Evolutionary conservation across 257 asterid species (phyloP), one percentile per base, ranked within the genome.

Genomic region (Nicotiana sylvestris): DNA sequence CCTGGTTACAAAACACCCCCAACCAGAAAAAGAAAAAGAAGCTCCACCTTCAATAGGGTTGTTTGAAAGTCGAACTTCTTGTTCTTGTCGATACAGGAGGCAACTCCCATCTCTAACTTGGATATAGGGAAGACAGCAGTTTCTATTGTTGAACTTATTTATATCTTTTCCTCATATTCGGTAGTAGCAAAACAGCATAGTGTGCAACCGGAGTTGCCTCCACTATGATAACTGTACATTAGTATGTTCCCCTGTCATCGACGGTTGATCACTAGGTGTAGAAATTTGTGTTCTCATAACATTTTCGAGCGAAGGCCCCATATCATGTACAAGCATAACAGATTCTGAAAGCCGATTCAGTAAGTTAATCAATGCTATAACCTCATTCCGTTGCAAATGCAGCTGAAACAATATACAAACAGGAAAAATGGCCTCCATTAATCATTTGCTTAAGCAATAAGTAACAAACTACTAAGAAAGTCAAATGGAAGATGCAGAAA

Each of bases 301-400:
- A 30, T 77, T 83, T 62, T 87, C 89, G 33, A 43, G 84, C 0
- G 84, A 84, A 62, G 91, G 89, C 82, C 87, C 91, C 85, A 88
- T 66, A 69, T 90, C 90, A 39, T 88, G 91, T 51, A 91, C 90
- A 35, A 83, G 46, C 84, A 80, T 90, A 37, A 92, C 60, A 12
- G 95, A 92, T 81, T 90, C 97, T 1, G 93, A 92, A 43, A 92
- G 93, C 68, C 91, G 88, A 60, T 90, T 77, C 65, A 92, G 92
- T 81, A 92, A 88, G 86, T 91, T 91, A 78, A 89, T 66, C 88
- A 88, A 81, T 69, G 95, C 97, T 68, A 92, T 91, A n/a, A 92
- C 97, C 83, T 92, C 95, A 60, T 89, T 92, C 81, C 92, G 82
- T 85, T 91, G 95, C 81, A 92, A 86, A 82, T 88, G 88, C 85